Conservation (phyloP, 2,329 filamentous ascomycete genomes). For the Pseudonectria buxi region DNA sequence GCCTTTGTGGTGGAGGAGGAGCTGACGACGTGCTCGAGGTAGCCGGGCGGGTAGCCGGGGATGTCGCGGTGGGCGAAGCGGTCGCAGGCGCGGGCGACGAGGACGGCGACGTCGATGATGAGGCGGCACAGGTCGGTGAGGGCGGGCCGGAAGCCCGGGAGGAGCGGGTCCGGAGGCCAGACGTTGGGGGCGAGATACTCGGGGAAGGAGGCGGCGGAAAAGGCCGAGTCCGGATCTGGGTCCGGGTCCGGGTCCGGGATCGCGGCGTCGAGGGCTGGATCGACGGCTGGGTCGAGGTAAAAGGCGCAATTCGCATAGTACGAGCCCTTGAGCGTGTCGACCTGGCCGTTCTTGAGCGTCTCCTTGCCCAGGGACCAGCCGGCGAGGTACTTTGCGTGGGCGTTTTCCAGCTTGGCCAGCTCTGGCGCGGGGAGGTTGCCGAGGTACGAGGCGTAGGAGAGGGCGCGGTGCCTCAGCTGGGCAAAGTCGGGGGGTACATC, state of each 20-base stretch:
- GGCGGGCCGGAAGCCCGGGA: conserved; percentile 69
- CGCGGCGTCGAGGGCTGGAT: conserved; percentile 54
- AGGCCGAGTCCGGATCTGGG: conserved; percentile 49
- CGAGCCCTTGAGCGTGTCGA: conserved; percentile 74
- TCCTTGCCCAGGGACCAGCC: conserved; percentile 81
- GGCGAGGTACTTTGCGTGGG: conserved; percentile 56
- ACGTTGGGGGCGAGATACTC: conserved; percentile 88
- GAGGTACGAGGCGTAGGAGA: conserved; percentile 85
- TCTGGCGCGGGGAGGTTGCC: conserved; percentile 68
- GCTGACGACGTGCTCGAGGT: conserved; percentile 80
- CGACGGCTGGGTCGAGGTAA: conserved; percentile 57
- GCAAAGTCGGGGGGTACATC: conserved; percentile 69
- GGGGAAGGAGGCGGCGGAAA: conserved; percentile 59
- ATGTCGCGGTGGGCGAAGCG: conserved; percentile 76
- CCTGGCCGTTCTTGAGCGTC: conserved; percentile 68
- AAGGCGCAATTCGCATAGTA: conserved; percentile 82
- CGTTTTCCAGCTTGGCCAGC: conserved; percentile 57
- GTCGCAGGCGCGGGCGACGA: conserved; percentile 89
- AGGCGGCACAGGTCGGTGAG: conserved; percentile 72
- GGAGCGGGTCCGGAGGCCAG: conserved; percentile 64
- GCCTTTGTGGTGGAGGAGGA: conserved; percentile 87
- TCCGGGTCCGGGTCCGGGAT: conserved; percentile 54
- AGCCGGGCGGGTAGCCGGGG: conserved; percentile 65
- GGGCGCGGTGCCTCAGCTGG: conserved; percentile 62
- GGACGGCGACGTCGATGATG: conserved; percentile 81